phyloP scores from a whole-genome alignment of 345 rosid species.

The Citrus hindsii region DNA sequence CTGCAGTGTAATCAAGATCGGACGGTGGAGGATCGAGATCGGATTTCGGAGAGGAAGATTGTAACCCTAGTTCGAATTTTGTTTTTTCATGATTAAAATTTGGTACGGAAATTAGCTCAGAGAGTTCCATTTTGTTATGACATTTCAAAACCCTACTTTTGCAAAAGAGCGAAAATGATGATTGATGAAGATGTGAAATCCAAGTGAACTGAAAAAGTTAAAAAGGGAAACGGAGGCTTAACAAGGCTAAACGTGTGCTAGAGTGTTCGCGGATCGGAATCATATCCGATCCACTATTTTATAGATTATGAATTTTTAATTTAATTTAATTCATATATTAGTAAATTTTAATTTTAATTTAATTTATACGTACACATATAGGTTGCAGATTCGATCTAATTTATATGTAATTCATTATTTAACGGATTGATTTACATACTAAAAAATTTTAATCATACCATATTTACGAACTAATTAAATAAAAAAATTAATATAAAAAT shows the following conservation, averaged over 20 bases:
- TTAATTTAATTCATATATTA: accelerated
- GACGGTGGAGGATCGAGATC: constrained; percentile 22
- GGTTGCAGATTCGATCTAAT: accelerated
- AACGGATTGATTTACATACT: accelerated
- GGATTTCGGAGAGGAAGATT: constrained; percentile 1
- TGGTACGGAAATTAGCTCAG: background rate
- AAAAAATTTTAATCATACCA: accelerated
- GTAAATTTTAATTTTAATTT: too few relatives aligned
- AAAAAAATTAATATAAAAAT: too few relatives aligned
- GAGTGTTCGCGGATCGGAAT: too few relatives aligned
- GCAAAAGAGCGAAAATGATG: background rate
- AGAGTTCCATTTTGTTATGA: constrained; percentile 6
- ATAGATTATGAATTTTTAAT: too few relatives aligned
- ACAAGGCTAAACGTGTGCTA: background rate
- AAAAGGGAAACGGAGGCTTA: background rate
- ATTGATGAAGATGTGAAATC: background rate
- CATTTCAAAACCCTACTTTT: constrained; percentile 26
- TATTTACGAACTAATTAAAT: too few relatives aligned
- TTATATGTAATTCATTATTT: too few relatives aligned
- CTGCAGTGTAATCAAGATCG: constrained; percentile 30
- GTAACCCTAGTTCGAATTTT: constrained; percentile 8
- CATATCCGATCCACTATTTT: accelerated
- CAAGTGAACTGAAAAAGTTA: background rate
- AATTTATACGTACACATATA: accelerated
- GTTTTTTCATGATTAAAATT: constrained; percentile 3